Base-by-base conservation (phyloP, 257 asterid genomes). In the Ehretia macrophylla region DNA sequence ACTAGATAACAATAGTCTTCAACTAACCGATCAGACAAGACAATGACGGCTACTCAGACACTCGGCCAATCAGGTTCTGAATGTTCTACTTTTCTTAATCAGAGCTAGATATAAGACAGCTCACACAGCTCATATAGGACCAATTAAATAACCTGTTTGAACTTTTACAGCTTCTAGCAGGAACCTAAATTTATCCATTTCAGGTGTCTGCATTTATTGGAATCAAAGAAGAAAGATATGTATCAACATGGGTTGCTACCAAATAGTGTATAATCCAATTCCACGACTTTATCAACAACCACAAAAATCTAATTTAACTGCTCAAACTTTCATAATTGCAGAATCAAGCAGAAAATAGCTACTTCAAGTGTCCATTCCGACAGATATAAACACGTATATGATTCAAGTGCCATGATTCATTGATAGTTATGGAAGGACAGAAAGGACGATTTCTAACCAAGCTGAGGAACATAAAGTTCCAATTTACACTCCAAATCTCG, bases 281-380 rank as follows among this genome's bases (percentile, higher is more conserved):
- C 16, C 11, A 42, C 11, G 16, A 42, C 16, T 42, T 42, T 10
- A 52, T 57, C 58, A 32, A 68, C 58, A 35, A 48, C 22, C 54
- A 55, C 12, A 42, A 42, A 10, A 11, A 49, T 54, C 40, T 46
- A 39, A 55, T 20, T 32, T 35, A 59, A 39, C 60, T 32, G n/a
- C 46, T 23, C 42, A 8, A 16, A 46, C 47, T 42, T 42, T 42
- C 47, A 14, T 14, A 10, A 42, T 10, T 42, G 5, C 35, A 1
- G 35, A 6, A 6, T 27, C 6, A 27, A 1, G 35, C 35, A 27
- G 3, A 27, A 27, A 6, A 27, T 27, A 1, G 35, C 35, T 27
- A 27, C 6, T 27, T 27, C 35, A 27, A 27, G 35, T 27, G 35
- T 27, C 35, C 35, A 27, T 27, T 27, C 35, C 6, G 35, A 27